These are phyloP conservation scores for Irpex sp. DNA, from an alignment of 1,284 basidiomycete species.

Conservation along the genomic window DNA sequence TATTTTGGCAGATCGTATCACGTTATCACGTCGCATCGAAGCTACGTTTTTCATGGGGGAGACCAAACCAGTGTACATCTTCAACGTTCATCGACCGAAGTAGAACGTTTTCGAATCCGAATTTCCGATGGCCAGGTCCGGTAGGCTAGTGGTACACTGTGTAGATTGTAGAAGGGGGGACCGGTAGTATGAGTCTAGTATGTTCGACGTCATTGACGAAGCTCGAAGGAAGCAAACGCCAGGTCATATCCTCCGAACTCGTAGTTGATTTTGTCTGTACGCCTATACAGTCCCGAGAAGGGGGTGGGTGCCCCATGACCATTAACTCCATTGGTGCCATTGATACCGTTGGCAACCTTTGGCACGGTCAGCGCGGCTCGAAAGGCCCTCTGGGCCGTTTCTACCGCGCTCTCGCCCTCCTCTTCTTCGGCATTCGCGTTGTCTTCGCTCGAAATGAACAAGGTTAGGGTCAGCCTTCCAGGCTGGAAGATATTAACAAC, in stretches of 20 bases:
- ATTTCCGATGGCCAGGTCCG: neutral
- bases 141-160: neutral
- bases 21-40: neutral
- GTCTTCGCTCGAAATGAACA: conserved; percentile 82
- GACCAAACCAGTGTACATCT: neutral
- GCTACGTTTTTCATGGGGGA: neutral
- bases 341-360: conserved; percentile 8
- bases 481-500: conserved; percentile 95
- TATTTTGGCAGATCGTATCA: conserved; percentile 2
- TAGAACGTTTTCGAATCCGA: neutral
- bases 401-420: conserved; percentile 50
- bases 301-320: conserved; percentile 14
- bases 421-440: conserved; percentile 48
- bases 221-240: conserved; percentile 88
- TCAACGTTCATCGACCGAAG: neutral
- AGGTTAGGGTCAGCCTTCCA: conserved; percentile 80
- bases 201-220: conserved; percentile 19
- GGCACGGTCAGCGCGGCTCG: conserved; percentile 48
- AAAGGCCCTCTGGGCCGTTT: conserved; percentile 69
- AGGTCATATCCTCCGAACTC: conserved; percentile 96
- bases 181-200: neutral
- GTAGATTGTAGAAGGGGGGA: neutral
- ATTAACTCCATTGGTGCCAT: conserved; percentile 7
- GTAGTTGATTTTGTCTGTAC: conserved; percentile 97
- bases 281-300: conserved; percentile 45